Percentiles rank a stretch among this genome's conserved stretches.
Evolutionary conservation across 345 rosid genomes (phyloP).

Genomic region (Aegle marmelos): DNA sequence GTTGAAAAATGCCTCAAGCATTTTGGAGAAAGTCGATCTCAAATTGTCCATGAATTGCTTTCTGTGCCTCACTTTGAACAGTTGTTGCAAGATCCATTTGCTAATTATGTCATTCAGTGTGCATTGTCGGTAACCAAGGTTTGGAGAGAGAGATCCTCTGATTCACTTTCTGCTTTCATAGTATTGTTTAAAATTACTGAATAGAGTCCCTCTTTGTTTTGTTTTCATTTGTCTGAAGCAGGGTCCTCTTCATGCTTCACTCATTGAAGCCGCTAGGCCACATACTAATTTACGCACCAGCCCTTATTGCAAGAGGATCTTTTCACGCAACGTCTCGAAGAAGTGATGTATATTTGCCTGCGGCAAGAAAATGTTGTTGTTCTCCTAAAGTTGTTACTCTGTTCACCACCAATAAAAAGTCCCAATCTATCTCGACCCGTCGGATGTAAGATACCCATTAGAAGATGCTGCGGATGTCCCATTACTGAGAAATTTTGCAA

Average conservation of each 20-base stretch:
- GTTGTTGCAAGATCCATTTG: conserved; percentile 69
- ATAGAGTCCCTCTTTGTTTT: not conserved
- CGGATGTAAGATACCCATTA: conserved; percentile 19
- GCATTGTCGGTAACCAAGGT: conserved; percentile 64
- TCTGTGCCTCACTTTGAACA: conserved; percentile 55
- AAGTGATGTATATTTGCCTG: conserved; percentile 34
- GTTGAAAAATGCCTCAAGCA: conserved; percentile 63
- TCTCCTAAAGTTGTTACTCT: conserved; percentile 19
- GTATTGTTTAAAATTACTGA: not conserved
- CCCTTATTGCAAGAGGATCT: conserved; percentile 75
- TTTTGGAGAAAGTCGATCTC: conserved; percentile 47
- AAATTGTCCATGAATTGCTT: conserved; percentile 50
- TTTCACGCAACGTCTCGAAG: conserved; percentile 50
- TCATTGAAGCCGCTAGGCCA: conserved; percentile 47
- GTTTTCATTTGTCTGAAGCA: conserved; percentile 23
- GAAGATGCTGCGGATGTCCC: conserved; percentile 20
- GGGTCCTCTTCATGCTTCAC: conserved; percentile 46
- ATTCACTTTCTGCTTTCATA: not conserved
- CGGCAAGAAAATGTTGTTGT: conserved; percentile 27
- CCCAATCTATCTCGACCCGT: conserved; percentile 2
- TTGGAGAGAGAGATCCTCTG: not conserved
- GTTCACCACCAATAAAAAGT: conserved; percentile 21
- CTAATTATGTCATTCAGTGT: conserved; percentile 75
- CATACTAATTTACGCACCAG: conserved; percentile 45
- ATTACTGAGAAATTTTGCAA: not conserved